phyloP scores from a whole-genome alignment of 2,329 filamentous ascomycete species.

The Ophiocordyceps polyrhachis-furcata region DNA sequence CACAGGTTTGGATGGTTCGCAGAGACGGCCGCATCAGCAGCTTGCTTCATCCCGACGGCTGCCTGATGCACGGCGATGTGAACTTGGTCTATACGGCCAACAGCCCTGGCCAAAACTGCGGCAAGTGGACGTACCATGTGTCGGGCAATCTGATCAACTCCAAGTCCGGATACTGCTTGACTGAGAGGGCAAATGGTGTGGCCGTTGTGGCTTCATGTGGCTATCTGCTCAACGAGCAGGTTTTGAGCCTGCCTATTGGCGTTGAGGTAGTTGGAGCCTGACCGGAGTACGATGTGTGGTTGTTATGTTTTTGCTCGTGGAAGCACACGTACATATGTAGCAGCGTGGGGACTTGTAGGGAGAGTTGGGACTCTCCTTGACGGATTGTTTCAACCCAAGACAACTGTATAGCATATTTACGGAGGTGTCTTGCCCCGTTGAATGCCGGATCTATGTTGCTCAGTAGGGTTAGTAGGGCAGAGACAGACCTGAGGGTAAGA shows the following conservation, averaged over 20 bases:
- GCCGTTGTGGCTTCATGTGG: conserved; percentile 15
- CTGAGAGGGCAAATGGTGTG: conserved; percentile 11
- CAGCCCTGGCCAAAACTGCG: conserved; percentile 1
- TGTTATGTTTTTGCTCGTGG: neutral
- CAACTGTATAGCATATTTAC: too few relatives aligned
- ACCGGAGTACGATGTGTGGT: neutral
- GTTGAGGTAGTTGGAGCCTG: conserved; percentile 2
- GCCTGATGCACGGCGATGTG: conserved; percentile 10
- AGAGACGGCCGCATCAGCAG: conserved; percentile 17
- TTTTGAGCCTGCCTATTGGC: conserved; percentile 25
- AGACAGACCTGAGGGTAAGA: too few relatives aligned
- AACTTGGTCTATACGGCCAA: conserved; percentile 1
- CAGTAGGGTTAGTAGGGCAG: too few relatives aligned
- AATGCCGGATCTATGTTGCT: too few relatives aligned
- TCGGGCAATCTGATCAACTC: conserved; percentile 23
- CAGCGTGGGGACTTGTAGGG: too few relatives aligned
- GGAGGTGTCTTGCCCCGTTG: too few relatives aligned
- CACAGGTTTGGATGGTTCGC: conserved; percentile 22
- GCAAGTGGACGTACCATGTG: conserved; percentile 22
- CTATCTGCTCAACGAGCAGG: conserved; percentile 21
- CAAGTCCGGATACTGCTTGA: conserved; percentile 16
- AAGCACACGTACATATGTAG: too few relatives aligned
- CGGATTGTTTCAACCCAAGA: too few relatives aligned
- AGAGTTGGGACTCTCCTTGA: too few relatives aligned
- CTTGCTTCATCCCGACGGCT: conserved; percentile 15